phyloP scores from a whole-genome alignment of 1,284 basidiomycete genomes.

The Thelephora terrestris region DNA sequence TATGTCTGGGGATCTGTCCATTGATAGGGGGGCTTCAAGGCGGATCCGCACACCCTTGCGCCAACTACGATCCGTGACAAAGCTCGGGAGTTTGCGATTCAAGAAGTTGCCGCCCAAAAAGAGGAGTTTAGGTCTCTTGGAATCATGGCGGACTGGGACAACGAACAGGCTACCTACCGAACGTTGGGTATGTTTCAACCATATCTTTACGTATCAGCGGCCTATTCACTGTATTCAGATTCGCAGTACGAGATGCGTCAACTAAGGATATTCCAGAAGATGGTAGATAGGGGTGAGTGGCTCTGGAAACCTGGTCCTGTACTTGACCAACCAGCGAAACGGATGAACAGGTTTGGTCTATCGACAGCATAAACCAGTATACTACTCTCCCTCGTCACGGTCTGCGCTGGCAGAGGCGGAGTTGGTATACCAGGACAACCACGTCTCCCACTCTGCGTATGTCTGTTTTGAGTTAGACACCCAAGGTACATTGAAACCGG shows the following conservation, averaged over 20 bases:
- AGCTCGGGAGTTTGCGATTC: slow-evolving; percentile 66
- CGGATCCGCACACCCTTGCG: slow-evolving; percentile 45
- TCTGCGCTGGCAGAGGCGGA: slow-evolving; percentile 97
- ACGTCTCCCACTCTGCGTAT: slow-evolving; percentile 83
- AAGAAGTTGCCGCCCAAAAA: slow-evolving; percentile 73
- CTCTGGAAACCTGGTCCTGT: background rate
- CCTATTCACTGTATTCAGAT: slow-evolving; percentile 39
- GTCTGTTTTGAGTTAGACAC: slow-evolving; percentile 62
- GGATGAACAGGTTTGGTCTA: slow-evolving; percentile 64
- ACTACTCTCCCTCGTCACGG: slow-evolving; percentile 92
- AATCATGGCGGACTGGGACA: slow-evolving; percentile 89
- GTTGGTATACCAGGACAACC: slow-evolving; percentile 83
- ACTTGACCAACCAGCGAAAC: background rate
- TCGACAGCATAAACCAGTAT: slow-evolving; percentile 82
- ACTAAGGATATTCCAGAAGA: slow-evolving; percentile 76
- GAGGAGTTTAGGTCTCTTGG: slow-evolving; percentile 77
- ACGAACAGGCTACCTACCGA: slow-evolving; percentile 66
- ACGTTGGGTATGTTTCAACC: slow-evolving; percentile 57
- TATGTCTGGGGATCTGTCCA: background rate
- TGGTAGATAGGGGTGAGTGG: slow-evolving; percentile 71
- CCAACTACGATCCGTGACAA: slow-evolving; percentile 60
- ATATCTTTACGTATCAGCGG: background rate
- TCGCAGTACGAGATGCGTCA: slow-evolving; percentile 85
- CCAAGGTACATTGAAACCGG: slow-evolving; percentile 11
- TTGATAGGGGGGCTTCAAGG: slow-evolving; percentile 21